Conservation (phyloP, 2,329 filamentous ascomycete genomes). For the Apiospora marii region DNA sequence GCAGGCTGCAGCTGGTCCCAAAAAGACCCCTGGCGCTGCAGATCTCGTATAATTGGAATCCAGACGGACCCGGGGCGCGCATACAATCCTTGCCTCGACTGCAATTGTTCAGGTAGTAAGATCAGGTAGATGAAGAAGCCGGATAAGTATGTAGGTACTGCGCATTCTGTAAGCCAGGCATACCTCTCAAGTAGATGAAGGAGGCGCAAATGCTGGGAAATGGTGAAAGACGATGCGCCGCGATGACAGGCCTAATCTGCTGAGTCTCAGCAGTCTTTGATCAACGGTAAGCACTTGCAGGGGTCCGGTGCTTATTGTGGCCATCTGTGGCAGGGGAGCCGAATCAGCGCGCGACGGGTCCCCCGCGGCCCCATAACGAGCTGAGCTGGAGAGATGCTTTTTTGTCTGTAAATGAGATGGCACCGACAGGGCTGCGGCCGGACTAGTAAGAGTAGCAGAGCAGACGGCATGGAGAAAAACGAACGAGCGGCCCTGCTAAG, state of each 20-base stretch:
- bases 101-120: background rate
- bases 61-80: background rate
- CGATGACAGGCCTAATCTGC: background rate
- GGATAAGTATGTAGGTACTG: background rate
- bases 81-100: background rate
- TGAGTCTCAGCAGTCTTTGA: background rate
- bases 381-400: slow-evolving; percentile 4
- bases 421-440: background rate
- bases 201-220: background rate
- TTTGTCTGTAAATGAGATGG: slow-evolving; percentile 8
- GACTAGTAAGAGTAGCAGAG: background rate
- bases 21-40: background rate
- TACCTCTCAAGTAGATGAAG: background rate
- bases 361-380: background rate
- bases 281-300: slow-evolving; percentile 17
- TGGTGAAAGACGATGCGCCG: background rate
- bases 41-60: background rate
- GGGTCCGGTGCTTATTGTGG: background rate
- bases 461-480: background rate
- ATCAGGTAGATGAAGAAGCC: background rate
- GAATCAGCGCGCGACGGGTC: background rate
- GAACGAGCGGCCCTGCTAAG: slow-evolving; percentile 5
- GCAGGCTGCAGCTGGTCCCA: background rate
- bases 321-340: background rate
- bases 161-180: background rate